Conservation (phyloP, 805 yeast species). For the Myxozyma sirexii region DNA sequence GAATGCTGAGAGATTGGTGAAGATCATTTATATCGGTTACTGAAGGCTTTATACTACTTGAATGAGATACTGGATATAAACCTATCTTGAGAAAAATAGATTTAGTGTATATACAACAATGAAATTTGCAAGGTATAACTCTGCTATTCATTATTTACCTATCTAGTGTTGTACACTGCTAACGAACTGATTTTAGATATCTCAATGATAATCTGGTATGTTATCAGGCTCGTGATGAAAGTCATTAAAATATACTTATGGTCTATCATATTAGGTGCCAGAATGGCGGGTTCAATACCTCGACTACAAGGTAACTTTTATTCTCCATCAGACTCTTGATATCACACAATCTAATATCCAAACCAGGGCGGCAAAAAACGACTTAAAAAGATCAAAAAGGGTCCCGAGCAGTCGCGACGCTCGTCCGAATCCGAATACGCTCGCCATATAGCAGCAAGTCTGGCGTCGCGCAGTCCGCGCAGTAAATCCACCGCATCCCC, state of each 20-base stretch:
- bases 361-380: constrained; percentile 56
- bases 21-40: too few species aligned
- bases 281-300: constrained; percentile 51
- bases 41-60: too few species aligned
- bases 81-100: too few species aligned
- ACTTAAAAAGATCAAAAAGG: constrained; percentile 46
- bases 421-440: neutral
- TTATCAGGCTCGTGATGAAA: too few species aligned
- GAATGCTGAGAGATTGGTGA: too few species aligned
- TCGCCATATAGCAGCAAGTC: neutral
- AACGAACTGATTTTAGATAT: constrained; percentile 28
- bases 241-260: neutral
- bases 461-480: neutral
- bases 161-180: neutral
- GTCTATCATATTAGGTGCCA: constrained; percentile 40
- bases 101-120: constrained; percentile 11
- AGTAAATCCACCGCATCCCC: neutral
- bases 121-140: constrained; percentile 40
- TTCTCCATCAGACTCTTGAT: neutral
- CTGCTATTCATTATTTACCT: too few species aligned
- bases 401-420: neutral
- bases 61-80: too few species aligned
- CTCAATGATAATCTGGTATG: constrained; percentile 40
- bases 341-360: too few species aligned
- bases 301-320: constrained; percentile 42